Evolutionary conservation across 805 yeast genomes (phyloP).

Genomic region (Jamesozyma hellenica): DNA sequence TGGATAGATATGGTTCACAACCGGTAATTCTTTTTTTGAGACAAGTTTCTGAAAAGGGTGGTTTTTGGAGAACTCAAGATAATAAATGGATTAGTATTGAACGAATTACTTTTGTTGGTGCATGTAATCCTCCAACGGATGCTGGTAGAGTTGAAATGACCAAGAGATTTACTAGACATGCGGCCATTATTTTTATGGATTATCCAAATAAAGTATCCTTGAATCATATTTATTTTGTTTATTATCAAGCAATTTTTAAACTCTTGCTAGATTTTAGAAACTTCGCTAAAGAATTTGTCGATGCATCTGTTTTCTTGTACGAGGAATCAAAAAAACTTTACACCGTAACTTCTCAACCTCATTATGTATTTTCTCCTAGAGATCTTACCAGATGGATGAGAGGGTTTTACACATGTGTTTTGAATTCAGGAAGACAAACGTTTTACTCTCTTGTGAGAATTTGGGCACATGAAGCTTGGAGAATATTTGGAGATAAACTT

Average conservation of each 20-base stretch:
- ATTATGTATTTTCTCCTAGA: conserved; percentile 78
- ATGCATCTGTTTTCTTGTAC: conserved; percentile 61
- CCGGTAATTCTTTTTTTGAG: conserved; percentile 60
- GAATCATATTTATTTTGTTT: conserved; percentile 53
- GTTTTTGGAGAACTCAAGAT: conserved; percentile 62
- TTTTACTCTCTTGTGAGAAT: conserved; percentile 44
- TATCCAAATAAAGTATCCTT: conserved; percentile 63
- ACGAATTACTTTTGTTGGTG: conserved; percentile 79
- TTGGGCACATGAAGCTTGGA: conserved; percentile 73
- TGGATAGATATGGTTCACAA: conserved; percentile 67
- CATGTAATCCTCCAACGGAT: conserved; percentile 84
- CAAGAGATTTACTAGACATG: conserved; percentile 56
- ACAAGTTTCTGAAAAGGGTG: conserved; percentile 59
- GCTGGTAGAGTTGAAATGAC: conserved; percentile 57
- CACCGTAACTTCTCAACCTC: conserved; percentile 34
- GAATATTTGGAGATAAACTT: conserved; percentile 71
- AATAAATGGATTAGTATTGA: conserved; percentile 56
- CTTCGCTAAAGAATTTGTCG: conserved; percentile 41
- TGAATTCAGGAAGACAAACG: conserved; percentile 28
- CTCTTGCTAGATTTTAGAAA: conserved; percentile 52
- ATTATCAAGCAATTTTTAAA: conserved; percentile 47
- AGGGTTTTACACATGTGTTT: conserved; percentile 52
- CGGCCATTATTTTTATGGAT: conserved; percentile 59
- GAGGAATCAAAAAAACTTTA: conserved; percentile 34
- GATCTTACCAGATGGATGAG: conserved; percentile 82